Conservation (phyloP, 306 rosid species). For the Cercis canadensis region DNA sequence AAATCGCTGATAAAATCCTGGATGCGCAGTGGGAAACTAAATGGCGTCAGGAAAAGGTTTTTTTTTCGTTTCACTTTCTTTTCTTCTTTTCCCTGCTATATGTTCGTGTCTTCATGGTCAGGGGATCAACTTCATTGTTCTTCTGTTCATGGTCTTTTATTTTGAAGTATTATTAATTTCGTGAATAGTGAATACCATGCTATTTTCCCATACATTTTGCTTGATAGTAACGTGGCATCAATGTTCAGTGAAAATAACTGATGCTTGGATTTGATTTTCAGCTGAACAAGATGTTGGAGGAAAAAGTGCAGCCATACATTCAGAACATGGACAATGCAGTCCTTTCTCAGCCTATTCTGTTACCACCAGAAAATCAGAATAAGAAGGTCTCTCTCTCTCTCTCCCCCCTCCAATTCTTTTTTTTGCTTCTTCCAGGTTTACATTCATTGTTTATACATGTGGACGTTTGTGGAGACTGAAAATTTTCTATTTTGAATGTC, state of each 20-base stretch:
- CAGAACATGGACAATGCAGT: constrained; percentile 51
- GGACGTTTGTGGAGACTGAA: background rate
- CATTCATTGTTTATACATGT: constrained; percentile 28
- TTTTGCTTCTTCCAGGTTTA: background rate
- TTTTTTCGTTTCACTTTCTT: constrained; percentile 36
- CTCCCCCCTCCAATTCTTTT: constrained; percentile 3
- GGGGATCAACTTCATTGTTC: background rate
- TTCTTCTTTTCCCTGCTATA: constrained; percentile 24
- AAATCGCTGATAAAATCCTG: constrained; percentile 84
- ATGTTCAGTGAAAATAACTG: constrained; percentile 6
- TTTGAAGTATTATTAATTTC: background rate
- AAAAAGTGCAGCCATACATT: constrained; percentile 78
- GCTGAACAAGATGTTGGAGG: constrained; percentile 85
- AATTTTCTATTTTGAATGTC: constrained; percentile 16
- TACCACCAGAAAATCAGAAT: constrained; percentile 59
- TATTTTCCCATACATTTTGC: too few relatives aligned
- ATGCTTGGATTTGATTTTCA: constrained; percentile 48
- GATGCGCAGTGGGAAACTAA: constrained; percentile 90
- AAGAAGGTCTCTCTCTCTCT: constrained; percentile 57
- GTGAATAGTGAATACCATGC: background rate
- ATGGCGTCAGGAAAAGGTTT: constrained; percentile 95
- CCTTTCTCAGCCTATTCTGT: constrained; percentile 75
- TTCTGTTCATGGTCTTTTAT: background rate
- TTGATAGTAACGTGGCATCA: background rate
- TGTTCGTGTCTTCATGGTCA: constrained; percentile 4